Percentiles rank a stretch among this genome's conserved stretches.
Evolutionary conservation across 371 early-diverging fungal genomes (phyloP).

Genomic region (Mortierella sp.): DNA sequence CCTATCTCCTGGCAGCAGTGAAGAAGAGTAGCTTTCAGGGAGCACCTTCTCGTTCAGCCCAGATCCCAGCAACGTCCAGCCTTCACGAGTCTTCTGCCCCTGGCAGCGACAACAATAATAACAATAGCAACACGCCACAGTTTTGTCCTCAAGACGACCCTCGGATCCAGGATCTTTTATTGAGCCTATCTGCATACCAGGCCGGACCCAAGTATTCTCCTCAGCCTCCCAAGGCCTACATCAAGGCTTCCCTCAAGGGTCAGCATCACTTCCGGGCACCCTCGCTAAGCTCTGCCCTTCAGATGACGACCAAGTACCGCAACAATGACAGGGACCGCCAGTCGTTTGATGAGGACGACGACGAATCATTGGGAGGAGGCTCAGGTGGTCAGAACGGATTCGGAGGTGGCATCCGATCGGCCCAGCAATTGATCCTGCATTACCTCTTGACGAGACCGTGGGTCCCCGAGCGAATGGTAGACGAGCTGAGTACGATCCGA

Average conservation of each 20-base stretch:
- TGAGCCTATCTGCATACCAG: slow-evolving; percentile 69
- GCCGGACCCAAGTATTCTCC: slow-evolving; percentile 73
- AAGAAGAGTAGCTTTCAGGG: slow-evolving; percentile 57
- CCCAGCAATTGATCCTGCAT: slow-evolving; percentile 71
- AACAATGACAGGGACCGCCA: slow-evolving; percentile 40
- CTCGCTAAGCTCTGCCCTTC: slow-evolving; percentile 66
- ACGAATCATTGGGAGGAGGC: slow-evolving; percentile 24
- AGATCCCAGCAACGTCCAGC: slow-evolving; percentile 46
- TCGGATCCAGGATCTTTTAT: slow-evolving; percentile 66
- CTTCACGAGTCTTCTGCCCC: slow-evolving; percentile 28
- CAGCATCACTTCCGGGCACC: slow-evolving; percentile 60
- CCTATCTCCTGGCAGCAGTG: slow-evolving; percentile 78
- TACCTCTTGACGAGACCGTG: slow-evolving; percentile 76
- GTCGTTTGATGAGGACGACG: slow-evolving; percentile 59
- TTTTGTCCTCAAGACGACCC: slow-evolving; percentile 65
- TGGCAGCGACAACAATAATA: neutral
- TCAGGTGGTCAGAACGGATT: slow-evolving; percentile 18
- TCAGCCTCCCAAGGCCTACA: slow-evolving; percentile 63
- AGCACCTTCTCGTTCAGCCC: slow-evolving; percentile 30
- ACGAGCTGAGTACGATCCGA: slow-evolving; percentile 76
- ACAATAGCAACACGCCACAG: neutral
- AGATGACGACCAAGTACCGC: slow-evolving; percentile 67
- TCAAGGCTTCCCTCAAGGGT: slow-evolving; percentile 70
- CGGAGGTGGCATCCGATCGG: slow-evolving; percentile 47
- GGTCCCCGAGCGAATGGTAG: slow-evolving; percentile 80